Evolutionary conservation across 1,284 basidiomycete species (phyloP).

Genomic region (Pisolithus thermaeus): DNA sequence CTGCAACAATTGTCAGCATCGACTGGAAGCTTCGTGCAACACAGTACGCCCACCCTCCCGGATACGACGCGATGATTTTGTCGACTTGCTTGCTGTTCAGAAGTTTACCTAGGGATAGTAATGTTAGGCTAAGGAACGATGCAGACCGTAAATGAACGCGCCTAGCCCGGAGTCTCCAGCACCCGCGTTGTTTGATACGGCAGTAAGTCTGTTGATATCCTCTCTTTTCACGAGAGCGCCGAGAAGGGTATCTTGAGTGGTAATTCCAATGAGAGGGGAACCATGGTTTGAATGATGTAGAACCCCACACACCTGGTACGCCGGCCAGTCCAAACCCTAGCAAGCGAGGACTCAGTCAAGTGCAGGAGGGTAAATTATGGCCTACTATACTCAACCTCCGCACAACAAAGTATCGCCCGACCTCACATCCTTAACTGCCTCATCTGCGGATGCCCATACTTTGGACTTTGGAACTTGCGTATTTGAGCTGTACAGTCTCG

Average conservation of each 20-base stretch:
- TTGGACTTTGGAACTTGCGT: slow-evolving; percentile 48
- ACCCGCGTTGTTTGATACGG: slow-evolving; percentile 90
- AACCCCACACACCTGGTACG: slow-evolving; percentile 51
- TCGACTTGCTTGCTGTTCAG: slow-evolving; percentile 73
- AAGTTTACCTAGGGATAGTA: slow-evolving; percentile 55
- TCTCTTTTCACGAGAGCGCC: slow-evolving; percentile 69
- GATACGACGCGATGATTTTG: slow-evolving; percentile 86
- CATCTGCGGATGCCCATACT: slow-evolving; percentile 73
- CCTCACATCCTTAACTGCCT: slow-evolving; percentile 79
- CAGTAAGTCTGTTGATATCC: slow-evolving; percentile 71
- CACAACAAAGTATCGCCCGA: slow-evolving; percentile 74
- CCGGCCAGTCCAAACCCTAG: slow-evolving; percentile 77
- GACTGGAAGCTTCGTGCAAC: not conserved
- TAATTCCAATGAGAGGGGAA: not conserved
- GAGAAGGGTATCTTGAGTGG: slow-evolving; percentile 70
- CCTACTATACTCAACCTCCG: slow-evolving; percentile 53
- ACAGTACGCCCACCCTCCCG: slow-evolving; percentile 60
- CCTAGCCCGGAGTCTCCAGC: slow-evolving; percentile 75
- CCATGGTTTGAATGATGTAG: not conserved
- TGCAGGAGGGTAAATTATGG: slow-evolving; percentile 2
- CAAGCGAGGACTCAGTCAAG: not conserved
- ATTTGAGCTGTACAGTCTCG: slow-evolving; percentile 19
- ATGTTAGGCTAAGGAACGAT: not conserved
- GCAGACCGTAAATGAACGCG: slow-evolving; percentile 29
- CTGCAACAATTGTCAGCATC: slow-evolving; percentile 30